Conservation (phyloP, 2,329 filamentous ascomycete genomes). For the Penicillium sp. region DNA sequence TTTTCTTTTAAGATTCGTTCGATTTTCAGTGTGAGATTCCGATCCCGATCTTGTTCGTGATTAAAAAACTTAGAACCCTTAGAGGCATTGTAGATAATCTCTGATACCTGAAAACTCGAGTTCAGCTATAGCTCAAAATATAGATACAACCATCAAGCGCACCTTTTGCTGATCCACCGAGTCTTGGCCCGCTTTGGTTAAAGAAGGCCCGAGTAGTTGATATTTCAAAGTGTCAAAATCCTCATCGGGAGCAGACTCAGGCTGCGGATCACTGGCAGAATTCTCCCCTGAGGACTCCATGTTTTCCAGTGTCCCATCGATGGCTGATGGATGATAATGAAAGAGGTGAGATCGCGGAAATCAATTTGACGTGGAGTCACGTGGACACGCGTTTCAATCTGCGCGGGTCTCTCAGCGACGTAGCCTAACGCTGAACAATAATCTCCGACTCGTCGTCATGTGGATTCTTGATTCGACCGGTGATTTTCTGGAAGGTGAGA, state of each 20-base stretch:
- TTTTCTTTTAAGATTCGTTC: conserved; percentile 75
- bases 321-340: background rate
- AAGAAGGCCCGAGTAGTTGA: conserved; percentile 80
- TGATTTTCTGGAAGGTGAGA: conserved; percentile 47
- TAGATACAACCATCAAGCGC: conserved; percentile 13
- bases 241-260: conserved; percentile 3
- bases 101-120: conserved; percentile 66
- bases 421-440: conserved; percentile 5
- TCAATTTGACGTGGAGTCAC: conserved; percentile 32
- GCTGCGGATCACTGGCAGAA: conserved; percentile 8
- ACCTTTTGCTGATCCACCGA: conserved; percentile 88
- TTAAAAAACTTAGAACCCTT: conserved; percentile 97
- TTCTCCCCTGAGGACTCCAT: conserved; percentile 27
- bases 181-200: conserved; percentile 92
- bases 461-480: conserved; percentile 62
- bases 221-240: conserved; percentile 75
- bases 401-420: conserved; percentile 8
- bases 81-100: conserved; percentile 94
- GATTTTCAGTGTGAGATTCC: conserved; percentile 81
- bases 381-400: conserved; percentile 37
- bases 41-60: conserved; percentile 81
- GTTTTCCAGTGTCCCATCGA: conserved; percentile 15
- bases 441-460: conserved; percentile 47
- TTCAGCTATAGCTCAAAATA: conserved; percentile 4
- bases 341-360: conserved; percentile 10